Conservation (phyloP, 169 alveolate genomes). For the Eimeria necatrix region DNA sequence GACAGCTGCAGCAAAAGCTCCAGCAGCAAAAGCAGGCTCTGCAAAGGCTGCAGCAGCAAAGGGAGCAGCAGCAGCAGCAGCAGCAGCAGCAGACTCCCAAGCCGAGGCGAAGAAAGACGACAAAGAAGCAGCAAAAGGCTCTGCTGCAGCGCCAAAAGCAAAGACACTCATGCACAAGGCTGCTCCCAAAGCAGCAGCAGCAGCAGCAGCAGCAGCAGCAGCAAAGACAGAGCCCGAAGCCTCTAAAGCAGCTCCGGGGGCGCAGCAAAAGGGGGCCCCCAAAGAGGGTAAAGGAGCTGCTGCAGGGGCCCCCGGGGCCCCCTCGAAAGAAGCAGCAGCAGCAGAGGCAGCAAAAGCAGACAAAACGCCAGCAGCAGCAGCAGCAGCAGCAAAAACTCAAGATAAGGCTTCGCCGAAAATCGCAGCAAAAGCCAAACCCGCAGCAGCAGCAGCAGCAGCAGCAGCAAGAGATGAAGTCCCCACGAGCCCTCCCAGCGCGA, state of each 20-base stretch:
- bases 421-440: neutral
- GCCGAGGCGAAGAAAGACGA: neutral
- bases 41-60: neutral
- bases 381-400: slow-evolving; percentile 4
- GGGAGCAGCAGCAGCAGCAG: neutral
- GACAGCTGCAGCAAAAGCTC: no score
- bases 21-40: neutral
- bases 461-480: neutral
- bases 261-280: neutral
- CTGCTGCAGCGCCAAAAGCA: neutral
- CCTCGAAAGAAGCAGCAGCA: neutral
- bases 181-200: slow-evolving; percentile 15
- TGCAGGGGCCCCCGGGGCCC: neutral
- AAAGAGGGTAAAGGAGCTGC: neutral
- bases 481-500: no score
- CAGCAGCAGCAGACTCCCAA: neutral
- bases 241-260: slow-evolving; percentile 28
- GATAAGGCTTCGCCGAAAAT: neutral
- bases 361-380: neutral
- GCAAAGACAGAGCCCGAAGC: neutral
- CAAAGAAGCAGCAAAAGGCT: neutral
- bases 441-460: neutral
- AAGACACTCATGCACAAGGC: neutral
- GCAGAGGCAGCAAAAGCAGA: neutral
- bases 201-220: neutral